These are phyloP conservation scores for Panaeolus papilionaceus DNA, from an alignment of 768 basidiomycete genomes.

Conservation along the genomic window DNA sequence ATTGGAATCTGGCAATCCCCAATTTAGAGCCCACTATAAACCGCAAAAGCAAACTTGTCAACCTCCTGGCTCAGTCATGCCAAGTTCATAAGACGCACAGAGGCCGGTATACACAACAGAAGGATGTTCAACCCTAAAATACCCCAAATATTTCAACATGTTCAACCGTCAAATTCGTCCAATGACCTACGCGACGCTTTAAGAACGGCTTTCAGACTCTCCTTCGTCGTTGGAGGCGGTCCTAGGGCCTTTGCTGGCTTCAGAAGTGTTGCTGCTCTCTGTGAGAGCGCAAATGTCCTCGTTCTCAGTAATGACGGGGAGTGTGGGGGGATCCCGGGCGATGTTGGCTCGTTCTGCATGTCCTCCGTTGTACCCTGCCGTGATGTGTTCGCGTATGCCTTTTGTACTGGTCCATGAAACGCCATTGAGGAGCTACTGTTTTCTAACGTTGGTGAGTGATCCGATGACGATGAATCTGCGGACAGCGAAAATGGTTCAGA, in stretches of 20 bases:
- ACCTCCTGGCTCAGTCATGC: not conserved
- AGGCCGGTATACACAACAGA: slow-evolving; percentile 73
- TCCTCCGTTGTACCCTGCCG: not conserved
- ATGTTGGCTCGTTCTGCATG: not conserved
- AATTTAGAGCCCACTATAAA: slow-evolving; percentile 77
- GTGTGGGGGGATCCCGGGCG: not conserved
- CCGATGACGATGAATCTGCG: not conserved
- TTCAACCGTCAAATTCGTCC: not conserved
- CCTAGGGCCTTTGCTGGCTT: slow-evolving; percentile 47
- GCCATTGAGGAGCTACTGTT: not conserved
- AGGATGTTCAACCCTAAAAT: slow-evolving; percentile 71
- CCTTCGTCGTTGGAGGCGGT: slow-evolving; percentile 47
- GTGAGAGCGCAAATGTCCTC: not conserved
- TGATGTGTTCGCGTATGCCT: not conserved
- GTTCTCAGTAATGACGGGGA: not conserved
- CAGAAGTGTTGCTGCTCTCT: slow-evolving; percentile 32
- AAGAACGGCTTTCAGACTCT: slow-evolving; percentile 60
- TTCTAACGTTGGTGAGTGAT: slow-evolving; percentile 7
- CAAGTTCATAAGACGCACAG: slow-evolving; percentile 45
- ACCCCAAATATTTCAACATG: not conserved
- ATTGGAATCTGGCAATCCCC: slow-evolving; percentile 47
- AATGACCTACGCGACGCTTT: slow-evolving; percentile 59
- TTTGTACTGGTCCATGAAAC: slow-evolving; percentile 1
- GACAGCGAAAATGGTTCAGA: not conserved
- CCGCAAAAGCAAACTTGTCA: not conserved